A percentile compares a stretch with the other conserved stretches of the same genome.
phyloP scores from a whole-genome alignment of 2,329 filamentous ascomycete species.

The Diaporthe citriasiana region DNA sequence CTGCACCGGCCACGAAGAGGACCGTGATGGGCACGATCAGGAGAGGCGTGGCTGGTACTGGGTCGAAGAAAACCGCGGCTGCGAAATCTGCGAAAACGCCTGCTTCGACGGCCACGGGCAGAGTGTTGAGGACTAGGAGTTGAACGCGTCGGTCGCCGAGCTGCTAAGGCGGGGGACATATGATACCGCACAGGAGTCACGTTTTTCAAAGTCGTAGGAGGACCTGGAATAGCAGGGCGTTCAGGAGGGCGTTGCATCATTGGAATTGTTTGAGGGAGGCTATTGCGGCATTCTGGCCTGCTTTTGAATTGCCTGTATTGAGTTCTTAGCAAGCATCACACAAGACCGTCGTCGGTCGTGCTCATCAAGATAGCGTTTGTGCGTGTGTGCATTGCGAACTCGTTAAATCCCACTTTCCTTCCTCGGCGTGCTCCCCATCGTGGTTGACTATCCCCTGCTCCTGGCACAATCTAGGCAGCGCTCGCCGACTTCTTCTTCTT shows the following conservation, averaged over 20 bases:
- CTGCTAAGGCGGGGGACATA: neutral
- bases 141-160: constrained; percentile 46
- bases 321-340: constrained; percentile 40
- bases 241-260: constrained; percentile 24
- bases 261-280: constrained; percentile 27
- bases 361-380: neutral
- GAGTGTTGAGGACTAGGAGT: constrained; percentile 69
- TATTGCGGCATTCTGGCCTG: constrained; percentile 44
- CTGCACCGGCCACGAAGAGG: constrained; percentile 60
- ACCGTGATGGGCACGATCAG: constrained; percentile 68
- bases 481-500: constrained; percentile 87
- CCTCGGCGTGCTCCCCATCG: neutral
- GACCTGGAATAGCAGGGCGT: constrained; percentile 23
- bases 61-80: constrained; percentile 63
- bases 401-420: neutral
- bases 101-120: constrained; percentile 57
- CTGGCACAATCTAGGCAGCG: constrained; percentile 45
- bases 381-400: neutral
- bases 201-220: neutral
- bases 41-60: constrained; percentile 63
- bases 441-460: constrained; percentile 9
- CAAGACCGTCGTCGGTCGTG: neutral
- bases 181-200: neutral
- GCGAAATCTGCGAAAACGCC: constrained; percentile 55
- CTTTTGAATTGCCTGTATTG: neutral